phyloP scores from a whole-genome alignment of 495 filamentous ascomycete genomes.

The Parathielavia appendiculata region DNA sequence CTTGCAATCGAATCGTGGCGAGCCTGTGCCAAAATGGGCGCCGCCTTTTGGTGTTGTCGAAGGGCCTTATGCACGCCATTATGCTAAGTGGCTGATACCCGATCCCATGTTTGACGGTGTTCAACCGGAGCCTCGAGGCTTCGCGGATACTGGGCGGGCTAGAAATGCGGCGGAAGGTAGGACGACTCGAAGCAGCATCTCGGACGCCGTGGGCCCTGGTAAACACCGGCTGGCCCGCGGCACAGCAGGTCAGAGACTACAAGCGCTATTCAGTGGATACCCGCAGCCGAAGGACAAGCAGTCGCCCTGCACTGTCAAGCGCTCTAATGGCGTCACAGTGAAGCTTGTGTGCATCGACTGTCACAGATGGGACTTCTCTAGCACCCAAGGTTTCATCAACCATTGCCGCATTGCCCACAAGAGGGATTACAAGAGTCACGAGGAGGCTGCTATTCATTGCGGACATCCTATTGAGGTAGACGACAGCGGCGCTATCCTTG shows the following conservation, averaged over 20 bases:
- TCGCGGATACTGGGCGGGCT: slow-evolving; percentile 35
- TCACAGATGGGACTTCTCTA: slow-evolving; percentile 82
- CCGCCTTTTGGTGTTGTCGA: slow-evolving; percentile 83
- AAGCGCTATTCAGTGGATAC: slow-evolving; percentile 68
- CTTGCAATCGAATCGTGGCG: slow-evolving; percentile 50
- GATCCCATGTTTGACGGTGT: slow-evolving; percentile 80
- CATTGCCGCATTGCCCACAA: slow-evolving; percentile 94
- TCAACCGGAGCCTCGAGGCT: slow-evolving; percentile 35
- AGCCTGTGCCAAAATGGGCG: slow-evolving; percentile 60
- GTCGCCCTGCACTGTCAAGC: slow-evolving; percentile 49
- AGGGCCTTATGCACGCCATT: slow-evolving; percentile 89
- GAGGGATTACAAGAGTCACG: slow-evolving; percentile 86
- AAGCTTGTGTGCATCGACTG: slow-evolving; percentile 90
- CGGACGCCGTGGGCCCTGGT: slow-evolving; percentile 50
- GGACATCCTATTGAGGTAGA: slow-evolving; percentile 74
- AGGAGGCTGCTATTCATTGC: slow-evolving; percentile 84
- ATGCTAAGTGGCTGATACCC: slow-evolving; percentile 86
- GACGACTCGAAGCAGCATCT: slow-evolving; percentile 66
- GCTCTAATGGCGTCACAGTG: slow-evolving; percentile 50
- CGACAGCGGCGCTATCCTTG: slow-evolving; percentile 52
- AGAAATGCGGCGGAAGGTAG: slow-evolving; percentile 55
- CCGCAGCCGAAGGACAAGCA: slow-evolving; percentile 62
- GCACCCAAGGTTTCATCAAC: slow-evolving; percentile 96
- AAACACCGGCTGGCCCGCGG: slow-evolving; percentile 61
- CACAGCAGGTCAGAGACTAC: slow-evolving; percentile 55